Conservation (phyloP, 768 basidiomycete genomes). For the Tylopilus cervinicoccineus region DNA sequence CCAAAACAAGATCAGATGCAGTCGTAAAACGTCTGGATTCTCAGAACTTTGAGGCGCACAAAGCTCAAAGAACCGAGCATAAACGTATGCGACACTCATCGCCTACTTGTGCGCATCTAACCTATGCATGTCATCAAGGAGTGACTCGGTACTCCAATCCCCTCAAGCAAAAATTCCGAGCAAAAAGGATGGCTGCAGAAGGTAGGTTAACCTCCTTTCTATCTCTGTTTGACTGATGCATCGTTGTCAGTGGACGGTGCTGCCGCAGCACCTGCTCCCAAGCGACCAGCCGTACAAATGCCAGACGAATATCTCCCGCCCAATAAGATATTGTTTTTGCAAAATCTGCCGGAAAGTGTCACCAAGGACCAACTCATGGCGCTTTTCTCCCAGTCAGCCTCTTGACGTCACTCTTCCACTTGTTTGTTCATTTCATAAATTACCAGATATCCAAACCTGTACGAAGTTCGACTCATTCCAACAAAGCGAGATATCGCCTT, state of each 20-base stretch:
- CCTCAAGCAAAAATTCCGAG: constrained; percentile 77
- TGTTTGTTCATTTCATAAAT: constrained; percentile 1
- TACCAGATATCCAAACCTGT: constrained; percentile 82
- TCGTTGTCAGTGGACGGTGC: constrained; percentile 59
- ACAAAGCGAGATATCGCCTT: constrained; percentile 98
- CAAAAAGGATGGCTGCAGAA: constrained; percentile 78
- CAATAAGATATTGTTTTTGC: constrained; percentile 98
- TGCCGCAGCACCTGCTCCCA: constrained; percentile 59
- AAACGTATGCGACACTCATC: constrained; percentile 63
- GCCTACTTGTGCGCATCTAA: not conserved
- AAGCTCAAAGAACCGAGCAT: constrained; percentile 65
- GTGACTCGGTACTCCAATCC: constrained; percentile 86
- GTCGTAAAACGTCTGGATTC: constrained; percentile 76
- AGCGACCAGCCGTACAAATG: constrained; percentile 89
- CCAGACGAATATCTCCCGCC: constrained; percentile 99
- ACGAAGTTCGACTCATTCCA: constrained; percentile 98
- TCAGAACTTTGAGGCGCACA: constrained; percentile 69
- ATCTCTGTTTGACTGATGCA: constrained; percentile 1
- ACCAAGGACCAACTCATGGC: constrained; percentile 89
- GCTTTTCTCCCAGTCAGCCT: constrained; percentile 83
- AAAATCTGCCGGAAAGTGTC: constrained; percentile 91
- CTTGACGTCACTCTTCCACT: not conserved
- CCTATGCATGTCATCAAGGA: constrained; percentile 41
- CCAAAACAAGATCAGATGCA: constrained; percentile 82
- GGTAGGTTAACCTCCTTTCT: constrained; percentile 39